Evolutionary conservation across 2,329 filamentous ascomycete genomes (phyloP), one percentile per base, ranked within the genome.

Genomic region (Akanthomyces lecanii): DNA sequence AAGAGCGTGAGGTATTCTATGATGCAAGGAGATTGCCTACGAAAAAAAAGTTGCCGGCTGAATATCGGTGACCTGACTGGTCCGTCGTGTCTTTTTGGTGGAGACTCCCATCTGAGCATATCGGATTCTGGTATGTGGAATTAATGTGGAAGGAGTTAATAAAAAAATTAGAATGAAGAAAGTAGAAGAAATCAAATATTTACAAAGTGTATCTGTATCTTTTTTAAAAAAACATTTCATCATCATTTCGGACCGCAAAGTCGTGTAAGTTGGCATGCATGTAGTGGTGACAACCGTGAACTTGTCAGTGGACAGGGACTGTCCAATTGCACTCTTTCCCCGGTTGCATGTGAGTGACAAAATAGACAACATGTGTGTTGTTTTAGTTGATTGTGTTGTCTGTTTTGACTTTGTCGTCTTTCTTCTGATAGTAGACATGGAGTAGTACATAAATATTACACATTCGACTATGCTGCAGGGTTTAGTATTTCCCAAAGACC

Each of bases 401-500:
- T 11, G 33, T 36, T 11, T 36, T 36, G 45, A 2, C n/a, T 5
- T 6, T 18, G 28, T 25, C 4, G 28, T 33, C 14, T 10, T 36
- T 36, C 8, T 36, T 36, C 21, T 21, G 21, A 21, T 21, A 21
- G 21, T 21, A 21, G 21, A 21, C 21, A 21, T 21, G 21, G 21
- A 1, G 21, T 21, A 21, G 6, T 33, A 51, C 48, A 53, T 25
- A 5, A 7, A 60, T 53, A 48, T 54, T 38, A 18, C 33, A 47
- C 21, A 21, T 21, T 21, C 21, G 21, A 21, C 21, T 54, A 58
- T 30, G 30, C 42, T 45, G 30, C 47, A 55, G 8, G 28, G 33
- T 23, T 18, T 53, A 44, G 18, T 21, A 54, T 59, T 68, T 73
- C 8, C 82, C 82, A 70, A 98, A 94, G 59, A 92, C 92, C 44